A percentile compares a stretch with the other conserved stretches of the same genome.
phyloP scores from a whole-genome alignment of 805 yeast species.

The Schwanniomyces polymorphus region DNA sequence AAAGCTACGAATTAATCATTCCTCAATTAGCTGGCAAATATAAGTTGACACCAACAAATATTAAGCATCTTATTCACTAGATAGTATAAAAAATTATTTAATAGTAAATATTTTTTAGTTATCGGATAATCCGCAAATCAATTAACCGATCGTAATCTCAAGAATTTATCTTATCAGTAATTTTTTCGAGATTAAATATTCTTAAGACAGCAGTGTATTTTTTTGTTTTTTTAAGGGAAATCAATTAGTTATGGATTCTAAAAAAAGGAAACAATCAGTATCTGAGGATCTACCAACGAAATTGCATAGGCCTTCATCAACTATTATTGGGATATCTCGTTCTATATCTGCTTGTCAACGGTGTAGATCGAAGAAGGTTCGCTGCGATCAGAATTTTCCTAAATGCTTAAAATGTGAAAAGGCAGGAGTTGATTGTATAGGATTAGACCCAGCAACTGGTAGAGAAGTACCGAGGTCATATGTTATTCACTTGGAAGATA shows the following conservation, averaged over 20 bases:
- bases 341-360: constrained; percentile 84
- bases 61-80: constrained; percentile 29
- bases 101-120: neutral
- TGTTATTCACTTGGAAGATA: constrained; percentile 68
- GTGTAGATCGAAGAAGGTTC: constrained; percentile 67
- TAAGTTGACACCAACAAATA: constrained; percentile 25
- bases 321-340: constrained; percentile 48
- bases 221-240: neutral
- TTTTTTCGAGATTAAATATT: neutral
- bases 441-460: constrained; percentile 86
- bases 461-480: constrained; percentile 82
- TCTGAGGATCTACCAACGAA: neutral
- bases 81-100: neutral
- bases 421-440: constrained; percentile 74
- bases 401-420: constrained; percentile 61
- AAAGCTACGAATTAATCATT: constrained; percentile 66
- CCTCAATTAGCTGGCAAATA: constrained; percentile 52
- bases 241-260: constrained; percentile 3
- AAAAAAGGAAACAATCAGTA: constrained; percentile 5
- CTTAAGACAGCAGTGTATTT: neutral
- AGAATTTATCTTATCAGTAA: neutral
- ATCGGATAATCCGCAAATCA: neutral
- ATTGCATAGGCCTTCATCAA: constrained; percentile 2
- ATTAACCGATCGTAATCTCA: neutral
- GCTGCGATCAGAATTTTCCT: constrained; percentile 70